phyloP scores from a whole-genome alignment of 495 filamentous ascomycete species.

The Tuber borchii region DNA sequence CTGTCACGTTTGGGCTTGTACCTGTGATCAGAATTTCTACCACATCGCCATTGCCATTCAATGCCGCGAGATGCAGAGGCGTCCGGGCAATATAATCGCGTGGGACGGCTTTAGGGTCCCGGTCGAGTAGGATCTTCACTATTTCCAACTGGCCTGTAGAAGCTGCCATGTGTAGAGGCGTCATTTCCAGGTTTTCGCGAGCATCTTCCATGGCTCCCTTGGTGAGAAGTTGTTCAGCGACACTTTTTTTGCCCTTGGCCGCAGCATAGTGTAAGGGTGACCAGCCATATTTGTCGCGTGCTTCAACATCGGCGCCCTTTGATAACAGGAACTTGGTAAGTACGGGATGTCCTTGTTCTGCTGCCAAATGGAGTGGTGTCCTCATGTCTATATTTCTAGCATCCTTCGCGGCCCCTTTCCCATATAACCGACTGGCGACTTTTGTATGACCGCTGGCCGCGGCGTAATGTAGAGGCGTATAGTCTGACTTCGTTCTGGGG shows the following conservation, averaged over 20 bases:
- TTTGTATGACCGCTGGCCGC: slow-evolving; percentile 3
- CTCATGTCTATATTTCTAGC: slow-evolving; percentile 10
- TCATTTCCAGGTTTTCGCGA: not conserved
- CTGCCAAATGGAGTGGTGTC: slow-evolving; percentile 25
- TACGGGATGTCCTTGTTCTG: not conserved
- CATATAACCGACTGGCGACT: not conserved
- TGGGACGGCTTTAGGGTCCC: not conserved
- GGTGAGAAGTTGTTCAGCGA: not conserved
- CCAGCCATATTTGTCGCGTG: slow-evolving; percentile 8
- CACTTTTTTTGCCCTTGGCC: not conserved
- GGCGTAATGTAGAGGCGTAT: slow-evolving; percentile 25
- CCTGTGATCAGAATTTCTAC: not conserved
- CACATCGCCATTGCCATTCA: not conserved
- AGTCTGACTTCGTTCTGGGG: not conserved
- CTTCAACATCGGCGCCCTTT: slow-evolving; percentile 4
- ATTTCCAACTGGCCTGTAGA: slow-evolving; percentile 3
- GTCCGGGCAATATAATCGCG: not conserved
- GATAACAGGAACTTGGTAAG: slow-evolving; percentile 1
- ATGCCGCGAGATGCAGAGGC: slow-evolving; percentile 13
- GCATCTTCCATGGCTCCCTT: not conserved
- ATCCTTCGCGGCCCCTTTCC: not conserved
- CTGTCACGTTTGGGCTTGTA: not conserved
- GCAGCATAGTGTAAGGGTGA: slow-evolving; percentile 14
- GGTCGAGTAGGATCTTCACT: slow-evolving; percentile 10
- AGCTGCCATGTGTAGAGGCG: slow-evolving; percentile 17